phyloP scores from a whole-genome alignment of 768 basidiomycete genomes.

The Phylloporus scabripes region DNA sequence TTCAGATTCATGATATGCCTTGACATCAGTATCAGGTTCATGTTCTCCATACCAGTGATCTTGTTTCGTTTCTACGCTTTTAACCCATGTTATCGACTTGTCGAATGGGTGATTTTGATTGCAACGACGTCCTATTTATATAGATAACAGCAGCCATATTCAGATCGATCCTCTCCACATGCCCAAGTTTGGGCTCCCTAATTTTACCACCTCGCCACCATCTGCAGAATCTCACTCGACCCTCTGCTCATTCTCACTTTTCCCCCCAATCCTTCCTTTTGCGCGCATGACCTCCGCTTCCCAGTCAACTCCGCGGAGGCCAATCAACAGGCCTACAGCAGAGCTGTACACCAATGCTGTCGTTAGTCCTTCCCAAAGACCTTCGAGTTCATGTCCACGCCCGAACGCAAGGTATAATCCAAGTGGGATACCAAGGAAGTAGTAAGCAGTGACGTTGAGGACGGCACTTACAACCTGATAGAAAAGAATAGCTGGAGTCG shows the following conservation, averaged over 20 bases:
- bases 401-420: slow-evolving; percentile 76
- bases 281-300: slow-evolving; percentile 42
- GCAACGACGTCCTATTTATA: no score
- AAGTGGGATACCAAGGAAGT: slow-evolving; percentile 76
- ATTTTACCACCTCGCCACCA: neutral
- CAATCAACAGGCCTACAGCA: slow-evolving; percentile 48
- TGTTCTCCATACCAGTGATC: no score
- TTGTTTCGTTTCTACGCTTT: no score
- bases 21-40: no score
- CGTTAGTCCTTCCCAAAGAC: slow-evolving; percentile 84
- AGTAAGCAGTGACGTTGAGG: slow-evolving; percentile 61
- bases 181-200: neutral
- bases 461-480: slow-evolving; percentile 64
- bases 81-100: no score
- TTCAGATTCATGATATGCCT: no score
- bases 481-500: neutral
- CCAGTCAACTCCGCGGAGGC: slow-evolving; percentile 59
- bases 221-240: neutral
- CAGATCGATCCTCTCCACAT: neutral
- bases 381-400: slow-evolving; percentile 50
- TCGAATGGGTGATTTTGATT: no score
- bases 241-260: slow-evolving; percentile 28
- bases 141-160: no score
- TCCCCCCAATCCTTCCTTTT: slow-evolving; percentile 33
- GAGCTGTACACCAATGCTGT: slow-evolving; percentile 60